Percentiles rank a stretch among this genome's conserved stretches.
phyloP scores from a whole-genome alignment of 2,329 filamentous ascomycete species.

The Aureobasidium sp. region DNA sequence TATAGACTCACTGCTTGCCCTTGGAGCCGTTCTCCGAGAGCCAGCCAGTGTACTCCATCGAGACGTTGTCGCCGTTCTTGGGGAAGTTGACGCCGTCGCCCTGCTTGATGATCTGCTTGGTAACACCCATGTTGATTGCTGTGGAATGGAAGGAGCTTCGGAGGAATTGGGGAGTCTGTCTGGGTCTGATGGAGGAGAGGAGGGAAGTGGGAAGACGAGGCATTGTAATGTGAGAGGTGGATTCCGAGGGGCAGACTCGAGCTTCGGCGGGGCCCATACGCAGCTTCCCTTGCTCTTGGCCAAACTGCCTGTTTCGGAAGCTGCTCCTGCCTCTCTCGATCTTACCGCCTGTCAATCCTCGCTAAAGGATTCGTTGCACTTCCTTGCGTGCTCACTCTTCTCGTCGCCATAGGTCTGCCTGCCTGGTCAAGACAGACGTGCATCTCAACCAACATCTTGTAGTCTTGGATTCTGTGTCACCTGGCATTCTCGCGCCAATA shows the following conservation, averaged over 20 bases:
- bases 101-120: slow-evolving; percentile 55
- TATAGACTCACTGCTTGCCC: slow-evolving; percentile 62
- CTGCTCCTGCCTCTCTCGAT: not conserved
- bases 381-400: not conserved
- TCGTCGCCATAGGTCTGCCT: not conserved
- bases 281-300: not conserved
- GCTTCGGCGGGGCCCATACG: slow-evolving; percentile 1
- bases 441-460: not conserved
- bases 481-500: not conserved
- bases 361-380: not conserved
- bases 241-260: slow-evolving; percentile 6
- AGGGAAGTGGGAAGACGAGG: slow-evolving; percentile 11
- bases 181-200: slow-evolving; percentile 11
- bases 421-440: not conserved
- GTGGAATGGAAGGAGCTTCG: slow-evolving; percentile 6
- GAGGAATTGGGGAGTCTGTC: slow-evolving; percentile 13
- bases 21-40: slow-evolving; percentile 64
- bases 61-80: slow-evolving; percentile 61
- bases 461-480: not conserved
- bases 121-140: slow-evolving; percentile 48
- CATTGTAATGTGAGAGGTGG: slow-evolving; percentile 10
- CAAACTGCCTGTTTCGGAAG: not conserved
- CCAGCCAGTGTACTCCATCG: slow-evolving; percentile 87
- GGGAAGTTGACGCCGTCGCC: slow-evolving; percentile 60
- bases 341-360: not conserved